Evolutionary conservation across 208 protist species (phyloP), one percentile per base, ranked within the genome.

Genomic region (Naegleria fowleri): DNA sequence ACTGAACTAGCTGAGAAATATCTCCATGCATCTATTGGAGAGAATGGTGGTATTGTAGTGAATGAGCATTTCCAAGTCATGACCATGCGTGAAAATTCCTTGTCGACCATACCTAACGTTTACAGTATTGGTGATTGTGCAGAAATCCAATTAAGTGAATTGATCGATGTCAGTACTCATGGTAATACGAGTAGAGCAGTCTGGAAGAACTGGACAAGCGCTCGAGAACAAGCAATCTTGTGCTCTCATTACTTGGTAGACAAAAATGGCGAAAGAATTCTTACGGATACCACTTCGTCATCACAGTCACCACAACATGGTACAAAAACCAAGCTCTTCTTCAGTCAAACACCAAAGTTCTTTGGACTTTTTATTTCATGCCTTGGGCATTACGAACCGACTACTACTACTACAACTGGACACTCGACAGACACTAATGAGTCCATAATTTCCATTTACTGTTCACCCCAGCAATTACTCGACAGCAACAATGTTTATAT

Each of bases 161-260:
- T 86, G 83, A 36, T 19, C 15, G 29, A 86, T 40, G 29, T 41
- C 13, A 36, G 29, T 79, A 25, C 19, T 25, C 67, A 79, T 79
- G 76, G 38, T 38, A 40, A 33, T 19, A 38, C 41, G 29, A 67
- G 22, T 67, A 48, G 43, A 48, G 83, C 29, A 25, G 41, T 38
- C 58, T 88, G 41, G 39, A 52, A 58, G 41, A 88, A 88, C 58
- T 88, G 84, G 84, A 88, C 84, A 11, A 88, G 39, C 15, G 39
- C 41, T 38, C 51, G 84, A 58, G 84, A 88, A 58, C 41, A 88
- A 55, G 39, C 84, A 0, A 38, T 52, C 0, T 40, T 33, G 16
- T 88, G 84, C 36, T 40, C 84, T 0, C 39, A 55, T 7, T 58
- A 22, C 43, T 58, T 88, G 9, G 5, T 85, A 29, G 11, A 15